Evolutionary conservation across 108 stramenopile species (phyloP).

Genomic region (Poteriospumella lacustris): DNA sequence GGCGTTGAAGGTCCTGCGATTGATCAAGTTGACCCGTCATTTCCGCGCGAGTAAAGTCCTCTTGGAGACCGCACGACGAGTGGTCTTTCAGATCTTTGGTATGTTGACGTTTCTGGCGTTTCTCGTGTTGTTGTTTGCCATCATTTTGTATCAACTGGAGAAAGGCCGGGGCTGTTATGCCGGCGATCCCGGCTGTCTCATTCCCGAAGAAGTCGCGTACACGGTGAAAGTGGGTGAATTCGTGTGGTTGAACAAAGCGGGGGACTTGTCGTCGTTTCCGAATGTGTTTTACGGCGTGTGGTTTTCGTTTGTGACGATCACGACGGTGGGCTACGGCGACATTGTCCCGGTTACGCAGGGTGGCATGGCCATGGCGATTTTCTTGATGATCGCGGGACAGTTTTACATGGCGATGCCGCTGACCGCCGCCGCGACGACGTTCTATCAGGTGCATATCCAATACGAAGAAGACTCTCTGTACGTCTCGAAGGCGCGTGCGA

Average conservation of each 20-base stretch:
- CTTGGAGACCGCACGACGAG: not conserved
- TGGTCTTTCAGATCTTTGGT: not conserved
- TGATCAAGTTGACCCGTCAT: not conserved
- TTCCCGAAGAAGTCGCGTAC: not conserved
- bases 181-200: not conserved
- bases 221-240: not conserved
- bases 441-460: not conserved
- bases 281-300: not conserved
- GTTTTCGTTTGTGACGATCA: conserved; percentile 18
- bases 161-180: not conserved
- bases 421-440: not conserved
- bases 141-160: not conserved
- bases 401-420: not conserved
- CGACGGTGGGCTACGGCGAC: conserved; percentile 31
- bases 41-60: not conserved
- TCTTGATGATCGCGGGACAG: not conserved
- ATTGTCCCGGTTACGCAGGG: not conserved
- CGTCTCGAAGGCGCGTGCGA: not conserved
- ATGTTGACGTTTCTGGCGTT: not conserved
- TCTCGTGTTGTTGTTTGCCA: not conserved
- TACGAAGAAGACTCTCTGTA: no score
- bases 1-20: not conserved
- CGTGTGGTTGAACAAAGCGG: not conserved
- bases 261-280: not conserved
- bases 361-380: not conserved